Evolutionary conservation across 108 stramenopile genomes (phyloP), one percentile per base, ranked within the genome.

Genomic region (Craspedostauros australis): DNA sequence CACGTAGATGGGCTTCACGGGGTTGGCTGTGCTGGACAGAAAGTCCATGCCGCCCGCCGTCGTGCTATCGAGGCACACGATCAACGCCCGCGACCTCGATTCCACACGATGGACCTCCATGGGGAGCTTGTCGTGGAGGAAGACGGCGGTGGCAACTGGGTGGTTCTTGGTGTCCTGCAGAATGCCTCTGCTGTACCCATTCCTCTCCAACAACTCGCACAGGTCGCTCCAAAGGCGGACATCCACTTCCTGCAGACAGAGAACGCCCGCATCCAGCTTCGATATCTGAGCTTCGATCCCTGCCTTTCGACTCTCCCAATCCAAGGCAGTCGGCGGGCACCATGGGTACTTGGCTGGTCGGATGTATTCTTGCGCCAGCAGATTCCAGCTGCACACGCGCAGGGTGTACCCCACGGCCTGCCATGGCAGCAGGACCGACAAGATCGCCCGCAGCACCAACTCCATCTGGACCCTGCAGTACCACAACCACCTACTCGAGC

Each of bases 161-260:
- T 70, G 76, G 11, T 34, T 36, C 26, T 36, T 33, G 20, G 51
- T 61, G n/a, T 54, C 45, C 30, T 62, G 62, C 60, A 71, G 76
- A 19, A 71, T 27, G 26, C 64, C 34, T 29, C 61, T 54, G 30
- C 63, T 50, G 55, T 62, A 67, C 1, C 21, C 47, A 9, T 32
- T n/a, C 1, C 33, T 8, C 1, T 36, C 22, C 4, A 70, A 29
- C 21, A 14, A 22, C 5, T 28, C 34, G 26, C 34, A 21, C 27
- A 77, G 39, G 3, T 53, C 60, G 12, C 50, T 39, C 45, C 54
- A 77, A 9, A 61, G 4, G 44, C 62, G 60, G 1, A 75, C 57
- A 48, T 77, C 66, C 16, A 74, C 76, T 68, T 81, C 80, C 72
- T 81, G 80, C 15, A 81, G 45, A 56, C 80, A 81, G 15, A 81